These are phyloP conservation scores for Puccinia triticina DNA, from an alignment of 1,284 basidiomycete species.

Conservation along the genomic window DNA sequence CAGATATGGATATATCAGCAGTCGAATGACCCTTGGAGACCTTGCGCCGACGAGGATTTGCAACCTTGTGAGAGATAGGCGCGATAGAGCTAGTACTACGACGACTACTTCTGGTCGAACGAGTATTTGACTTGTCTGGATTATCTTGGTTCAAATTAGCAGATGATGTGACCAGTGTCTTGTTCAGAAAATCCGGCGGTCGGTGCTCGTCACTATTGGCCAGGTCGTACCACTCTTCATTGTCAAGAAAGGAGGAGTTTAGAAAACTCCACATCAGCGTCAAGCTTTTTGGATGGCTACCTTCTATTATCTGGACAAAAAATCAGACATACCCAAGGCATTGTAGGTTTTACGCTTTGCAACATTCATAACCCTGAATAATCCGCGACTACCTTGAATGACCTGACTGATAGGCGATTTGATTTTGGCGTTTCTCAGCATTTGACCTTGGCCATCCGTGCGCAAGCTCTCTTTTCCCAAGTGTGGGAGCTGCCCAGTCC, in stretches of 20 bases:
- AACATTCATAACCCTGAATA: constrained; percentile 88
- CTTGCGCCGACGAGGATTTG: constrained; percentile 35
- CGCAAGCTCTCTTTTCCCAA: constrained; percentile 68
- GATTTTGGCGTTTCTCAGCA: constrained; percentile 68
- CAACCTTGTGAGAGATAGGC: constrained; percentile 33
- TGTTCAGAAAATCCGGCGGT: constrained; percentile 46
- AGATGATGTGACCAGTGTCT: constrained; percentile 5
- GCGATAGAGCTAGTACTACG: constrained; percentile 30
- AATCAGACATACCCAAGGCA: constrained; percentile 52
- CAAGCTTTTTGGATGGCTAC: background rate
- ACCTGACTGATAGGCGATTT: constrained; percentile 86
- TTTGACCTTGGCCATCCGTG: constrained; percentile 47
- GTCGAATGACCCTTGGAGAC: constrained; percentile 9
- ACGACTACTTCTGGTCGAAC: constrained; percentile 48
- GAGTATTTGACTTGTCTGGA: background rate
- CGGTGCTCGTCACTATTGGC: constrained; percentile 41
- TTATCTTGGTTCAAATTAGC: constrained; percentile 12
- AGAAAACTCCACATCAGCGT: background rate
- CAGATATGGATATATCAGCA: background rate
- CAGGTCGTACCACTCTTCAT: constrained; percentile 47
- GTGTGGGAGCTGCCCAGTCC: constrained; percentile 75
- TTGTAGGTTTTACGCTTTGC: constrained; percentile 73
- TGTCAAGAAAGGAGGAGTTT: background rate
- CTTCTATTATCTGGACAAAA: background rate
- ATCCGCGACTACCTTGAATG: constrained; percentile 79